phyloP scores from a whole-genome alignment of 164 flowering plant species.

The Vitis rupestris region DNA sequence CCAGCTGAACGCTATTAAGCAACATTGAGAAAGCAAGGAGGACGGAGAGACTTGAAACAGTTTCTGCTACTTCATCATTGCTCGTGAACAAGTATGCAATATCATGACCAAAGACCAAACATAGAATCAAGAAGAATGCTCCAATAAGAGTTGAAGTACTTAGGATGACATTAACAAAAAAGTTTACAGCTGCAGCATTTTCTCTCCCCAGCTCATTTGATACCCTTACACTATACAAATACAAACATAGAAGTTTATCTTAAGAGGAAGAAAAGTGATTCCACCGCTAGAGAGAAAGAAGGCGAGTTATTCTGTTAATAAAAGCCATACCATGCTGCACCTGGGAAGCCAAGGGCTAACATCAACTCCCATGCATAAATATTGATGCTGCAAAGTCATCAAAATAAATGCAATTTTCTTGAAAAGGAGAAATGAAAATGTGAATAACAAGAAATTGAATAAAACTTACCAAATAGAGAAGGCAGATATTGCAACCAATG shows the following conservation, averaged over 20 bases:
- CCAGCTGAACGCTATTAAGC: constrained; percentile 52
- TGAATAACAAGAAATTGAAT: not conserved
- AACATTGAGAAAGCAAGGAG: constrained; percentile 42
- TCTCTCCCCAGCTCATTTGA: constrained; percentile 57
- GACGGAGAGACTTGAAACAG: constrained; percentile 35
- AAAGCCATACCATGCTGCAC: constrained; percentile 34
- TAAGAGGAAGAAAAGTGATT: not conserved
- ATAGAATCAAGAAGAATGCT: constrained; percentile 25
- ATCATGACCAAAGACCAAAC: constrained; percentile 16
- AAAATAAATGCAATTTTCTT: too few species aligned
- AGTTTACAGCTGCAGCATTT: constrained; percentile 40
- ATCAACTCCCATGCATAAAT: not conserved
- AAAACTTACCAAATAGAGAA: constrained; percentile 9
- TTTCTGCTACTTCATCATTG: constrained; percentile 19
- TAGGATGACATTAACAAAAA: constrained; percentile 18
- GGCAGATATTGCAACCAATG: not conserved
- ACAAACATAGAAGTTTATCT: not conserved
- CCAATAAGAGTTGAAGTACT: constrained; percentile 17
- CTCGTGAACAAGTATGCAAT: constrained; percentile 42
- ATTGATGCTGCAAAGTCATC: constrained; percentile 1
- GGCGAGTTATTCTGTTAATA: not conserved
- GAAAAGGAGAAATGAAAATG: too few species aligned
- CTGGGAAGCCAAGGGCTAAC: constrained; percentile 36
- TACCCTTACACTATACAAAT: constrained; percentile 36
- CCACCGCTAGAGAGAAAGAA: not conserved